These are phyloP conservation scores for Camelina laxa DNA, from an alignment of 345 rosid genomes.

Conservation along the genomic window DNA sequence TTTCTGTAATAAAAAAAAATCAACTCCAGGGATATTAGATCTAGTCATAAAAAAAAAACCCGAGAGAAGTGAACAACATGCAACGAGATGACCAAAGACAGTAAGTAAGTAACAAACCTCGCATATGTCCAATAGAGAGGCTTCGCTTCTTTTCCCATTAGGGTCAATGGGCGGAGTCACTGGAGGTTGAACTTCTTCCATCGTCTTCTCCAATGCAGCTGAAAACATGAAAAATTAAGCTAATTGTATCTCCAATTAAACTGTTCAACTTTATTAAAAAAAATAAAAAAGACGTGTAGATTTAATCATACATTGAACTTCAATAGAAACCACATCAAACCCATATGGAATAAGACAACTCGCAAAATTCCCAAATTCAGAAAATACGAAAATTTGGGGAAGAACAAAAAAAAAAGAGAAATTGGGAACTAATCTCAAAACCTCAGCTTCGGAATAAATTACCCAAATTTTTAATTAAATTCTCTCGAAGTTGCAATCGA, in stretches of 20 bases:
- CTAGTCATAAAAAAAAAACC: not conserved
- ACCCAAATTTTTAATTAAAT: not conserved
- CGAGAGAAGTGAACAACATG: not conserved
- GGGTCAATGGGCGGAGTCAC: conserved; percentile 46
- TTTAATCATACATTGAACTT: not conserved
- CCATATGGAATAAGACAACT: not conserved
- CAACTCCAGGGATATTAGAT: not conserved
- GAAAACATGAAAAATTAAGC: conserved; percentile 14
- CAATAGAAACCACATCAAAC: conserved; percentile 6
- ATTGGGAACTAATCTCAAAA: not conserved
- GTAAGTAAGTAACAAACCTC: conserved; percentile 28
- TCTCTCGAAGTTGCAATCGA: conserved; percentile 22
- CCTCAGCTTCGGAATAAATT: not conserved
- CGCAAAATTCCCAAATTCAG: not conserved
- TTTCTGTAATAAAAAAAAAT: conserved; percentile 53
- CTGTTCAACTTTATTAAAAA: not conserved
- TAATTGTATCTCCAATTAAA: conserved; percentile 7
- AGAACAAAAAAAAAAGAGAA: not conserved
- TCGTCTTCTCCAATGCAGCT: conserved; percentile 33
- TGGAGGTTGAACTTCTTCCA: conserved; percentile 51
- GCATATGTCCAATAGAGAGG: conserved; percentile 40
- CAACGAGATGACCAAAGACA: conserved; percentile 14
- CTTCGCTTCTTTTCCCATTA: conserved; percentile 40
- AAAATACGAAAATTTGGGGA: not conserved
- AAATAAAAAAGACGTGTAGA: not conserved